Base-by-base conservation (phyloP, 768 basidiomycete genomes). In the Mycena venus region DNA sequence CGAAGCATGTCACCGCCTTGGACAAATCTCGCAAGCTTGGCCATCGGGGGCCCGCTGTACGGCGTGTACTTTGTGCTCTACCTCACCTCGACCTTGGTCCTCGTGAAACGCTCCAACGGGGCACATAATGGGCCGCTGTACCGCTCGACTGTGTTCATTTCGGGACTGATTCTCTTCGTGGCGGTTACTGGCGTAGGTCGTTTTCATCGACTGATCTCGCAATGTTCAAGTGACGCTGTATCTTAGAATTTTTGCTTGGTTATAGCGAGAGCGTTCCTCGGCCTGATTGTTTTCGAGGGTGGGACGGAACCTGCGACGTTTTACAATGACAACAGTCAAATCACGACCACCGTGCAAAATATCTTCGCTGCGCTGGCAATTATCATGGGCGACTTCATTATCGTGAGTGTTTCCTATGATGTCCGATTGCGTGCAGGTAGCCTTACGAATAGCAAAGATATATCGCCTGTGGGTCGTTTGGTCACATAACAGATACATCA, bases 11-110 rank as follows among this genome's bases (percentile, higher is more conserved):
- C 68, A 5, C 68, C 59, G 9, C 68, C 68, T 31, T 70, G 68
- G 68, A 40, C 68, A 6, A 70, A 70, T 40, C 68, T 70, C 11
- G 60, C 69, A 0, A 27, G 69, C 19, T 6, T 63, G 49, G 38
- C 69, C 15, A 63, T 70, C 34, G 69, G 69, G 1, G 61, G 31
- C 8, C 34, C 38, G 2, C 38, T 70, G 47, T 70, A 70, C 51
- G 69, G 69, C 19, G 8, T 63, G 7, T 63, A 70, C 60, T n/a
- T 70, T 4, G 51, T 56, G 21, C 69, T 70, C 21, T 70, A 62
- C 61, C 25, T 70, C 6, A 42, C 60, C 2, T 70, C 69, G 27
- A 70, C 68, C 32, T 62, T n/a, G 12, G 17, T 62, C 8, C 68
- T 69, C 34, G 34, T 70, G 12, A 4, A 25, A 0, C 68, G 59